phyloP scores from a whole-genome alignment of 495 filamentous ascomycete genomes.

The Darksidea phi region DNA sequence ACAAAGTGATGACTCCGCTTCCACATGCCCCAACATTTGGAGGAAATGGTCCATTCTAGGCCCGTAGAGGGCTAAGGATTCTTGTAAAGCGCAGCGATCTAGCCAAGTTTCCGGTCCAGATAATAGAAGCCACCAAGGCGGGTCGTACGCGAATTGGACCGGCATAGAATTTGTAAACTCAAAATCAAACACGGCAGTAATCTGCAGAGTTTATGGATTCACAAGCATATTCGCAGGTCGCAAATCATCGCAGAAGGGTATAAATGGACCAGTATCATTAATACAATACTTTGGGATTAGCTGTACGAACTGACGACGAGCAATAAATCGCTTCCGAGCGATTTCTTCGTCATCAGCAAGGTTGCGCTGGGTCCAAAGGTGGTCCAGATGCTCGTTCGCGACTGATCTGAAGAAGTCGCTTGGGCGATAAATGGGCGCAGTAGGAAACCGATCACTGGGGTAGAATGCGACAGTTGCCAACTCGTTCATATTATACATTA shows the following conservation, averaged over 20 bases:
- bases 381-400: slow-evolving; percentile 42
- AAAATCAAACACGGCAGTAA: slow-evolving; percentile 47
- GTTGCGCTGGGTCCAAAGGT: slow-evolving; percentile 47
- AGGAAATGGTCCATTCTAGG: slow-evolving; percentile 43
- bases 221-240: slow-evolving; percentile 47
- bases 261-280: slow-evolving; percentile 44
- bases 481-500: slow-evolving; percentile 49
- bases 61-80: slow-evolving; percentile 43
- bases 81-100: slow-evolving; percentile 40
- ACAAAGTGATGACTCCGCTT: slow-evolving; percentile 30
- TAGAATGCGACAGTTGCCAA: slow-evolving; percentile 42
- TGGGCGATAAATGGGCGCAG: slow-evolving; percentile 41
- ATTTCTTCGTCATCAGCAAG: slow-evolving; percentile 42
- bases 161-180: slow-evolving; percentile 50
- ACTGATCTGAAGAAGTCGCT: slow-evolving; percentile 42
- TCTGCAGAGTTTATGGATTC: slow-evolving; percentile 44
- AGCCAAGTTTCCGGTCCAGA: slow-evolving; percentile 44
- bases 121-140: slow-evolving; percentile 49
- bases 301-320: slow-evolving; percentile 45
- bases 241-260: slow-evolving; percentile 48
- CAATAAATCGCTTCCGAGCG: slow-evolving; percentile 43
- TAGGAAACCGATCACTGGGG: slow-evolving; percentile 41
- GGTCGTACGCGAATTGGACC: slow-evolving; percentile 46
- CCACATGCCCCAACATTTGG: slow-evolving; percentile 37
- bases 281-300: slow-evolving; percentile 44